Evolutionary conservation across 768 basidiomycete species (phyloP), one percentile per base, ranked within the genome.

Genomic region (Suillus variegatus): DNA sequence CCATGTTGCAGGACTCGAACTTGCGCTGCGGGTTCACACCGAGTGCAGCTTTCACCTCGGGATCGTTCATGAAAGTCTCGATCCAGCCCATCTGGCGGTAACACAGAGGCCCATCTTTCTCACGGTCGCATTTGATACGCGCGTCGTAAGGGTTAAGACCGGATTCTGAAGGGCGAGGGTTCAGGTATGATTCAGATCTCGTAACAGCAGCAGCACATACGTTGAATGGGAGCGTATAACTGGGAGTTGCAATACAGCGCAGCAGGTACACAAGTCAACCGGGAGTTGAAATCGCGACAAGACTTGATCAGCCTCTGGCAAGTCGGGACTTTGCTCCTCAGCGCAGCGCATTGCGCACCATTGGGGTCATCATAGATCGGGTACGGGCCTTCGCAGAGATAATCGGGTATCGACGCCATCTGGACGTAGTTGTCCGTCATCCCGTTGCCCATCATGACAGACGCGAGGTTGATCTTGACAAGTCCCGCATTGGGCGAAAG

Each of bases 91-190:
- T 88, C 79, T 97, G 83, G 65, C 75, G 81, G 75, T 93, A 94
- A 80, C 93, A 94, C 3, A 93, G 80, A 3, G 84, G 80, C 4
- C 89, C 91, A 66, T 95, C 90, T 70, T 84, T 85, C 36, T 80
- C 67, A 47, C 82, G 85, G 73, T 97, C 89, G 73, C 96, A 97
- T 67, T 80, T 82, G 64, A 75, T 79, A 67, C 94, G 88, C 4
- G 93, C 91, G 71, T 98, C 96, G 76, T 98, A 99, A 10, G 93
- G 88, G 78, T 98, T 99, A 57, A 90, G 75, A 3, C 91, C 92
- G n/a, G 82, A 79, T 74, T 87, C 88, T 91, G 46, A 66, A 28
- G 41, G 49, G 18, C 55, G 58, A 65, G 6, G 1, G 49, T 35
- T 36, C 25, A n/a, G 47, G 51, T 43, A 52, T 64, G 61, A 62